A percentile compares a stretch with the other conserved stretches of the same genome.
phyloP scores from a whole-genome alignment of 2,329 filamentous ascomycete species.

The Phyllosticta citrichinensis region DNA sequence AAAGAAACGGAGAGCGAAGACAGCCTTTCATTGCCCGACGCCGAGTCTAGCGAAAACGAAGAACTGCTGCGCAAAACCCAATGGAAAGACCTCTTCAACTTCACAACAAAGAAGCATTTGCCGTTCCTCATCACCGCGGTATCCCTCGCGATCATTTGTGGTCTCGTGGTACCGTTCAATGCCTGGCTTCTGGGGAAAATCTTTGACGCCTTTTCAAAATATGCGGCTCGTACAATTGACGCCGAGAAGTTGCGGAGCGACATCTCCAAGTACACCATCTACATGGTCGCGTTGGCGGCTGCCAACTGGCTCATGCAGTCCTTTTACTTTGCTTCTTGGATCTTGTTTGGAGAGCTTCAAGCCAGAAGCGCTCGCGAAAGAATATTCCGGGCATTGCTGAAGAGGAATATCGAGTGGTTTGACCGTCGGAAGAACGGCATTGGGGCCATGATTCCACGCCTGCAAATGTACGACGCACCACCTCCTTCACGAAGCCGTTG shows the following conservation, averaged over 20 bases:
- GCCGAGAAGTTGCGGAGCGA: slow-evolving; percentile 43
- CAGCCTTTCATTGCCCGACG: neutral
- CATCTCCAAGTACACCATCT: slow-evolving; percentile 51
- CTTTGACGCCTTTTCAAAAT: slow-evolving; percentile 61
- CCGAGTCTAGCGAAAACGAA: slow-evolving; percentile 1
- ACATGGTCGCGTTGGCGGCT: slow-evolving; percentile 53
- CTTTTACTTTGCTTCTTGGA: slow-evolving; percentile 59
- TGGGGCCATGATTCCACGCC: slow-evolving; percentile 57
- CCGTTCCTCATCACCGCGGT: slow-evolving; percentile 46
- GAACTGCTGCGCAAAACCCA: slow-evolving; percentile 17
- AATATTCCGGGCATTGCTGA: slow-evolving; percentile 60
- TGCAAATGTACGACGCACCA: slow-evolving; percentile 53
- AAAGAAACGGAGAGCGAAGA: neutral
- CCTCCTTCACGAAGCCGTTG: neutral
- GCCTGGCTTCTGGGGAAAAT: slow-evolving; percentile 64
- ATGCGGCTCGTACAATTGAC: slow-evolving; percentile 46
- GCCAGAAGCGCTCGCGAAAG: slow-evolving; percentile 53
- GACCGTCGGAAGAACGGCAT: slow-evolving; percentile 63
- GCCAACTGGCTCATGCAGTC: slow-evolving; percentile 59
- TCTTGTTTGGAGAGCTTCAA: slow-evolving; percentile 72
- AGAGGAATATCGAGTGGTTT: slow-evolving; percentile 72
- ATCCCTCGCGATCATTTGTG: slow-evolving; percentile 47
- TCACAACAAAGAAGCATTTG: slow-evolving; percentile 54
- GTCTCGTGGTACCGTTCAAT: slow-evolving; percentile 53
- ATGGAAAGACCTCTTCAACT: slow-evolving; percentile 58